Evolutionary conservation across 139 green algal species (phyloP).

Genomic region (Zygnema circumcarinatum): DNA sequence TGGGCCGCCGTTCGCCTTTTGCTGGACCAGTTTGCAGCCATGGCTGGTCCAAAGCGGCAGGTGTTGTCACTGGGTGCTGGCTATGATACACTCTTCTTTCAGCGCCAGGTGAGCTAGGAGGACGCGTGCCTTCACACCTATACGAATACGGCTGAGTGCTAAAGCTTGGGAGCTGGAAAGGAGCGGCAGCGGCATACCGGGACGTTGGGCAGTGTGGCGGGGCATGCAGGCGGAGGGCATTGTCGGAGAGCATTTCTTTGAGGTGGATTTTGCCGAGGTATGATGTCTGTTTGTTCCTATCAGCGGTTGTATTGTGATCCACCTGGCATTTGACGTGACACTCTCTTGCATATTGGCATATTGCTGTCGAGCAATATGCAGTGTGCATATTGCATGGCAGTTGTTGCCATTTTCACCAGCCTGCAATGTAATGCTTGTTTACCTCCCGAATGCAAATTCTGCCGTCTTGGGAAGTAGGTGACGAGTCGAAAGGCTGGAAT

Average conservation of each 20-base stretch:
- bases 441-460: too few relatives aligned
- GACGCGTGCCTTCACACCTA: neutral
- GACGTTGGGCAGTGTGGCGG: too few relatives aligned
- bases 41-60: slow-evolving; percentile 28
- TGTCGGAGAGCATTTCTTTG: slow-evolving; percentile 24
- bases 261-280: slow-evolving; percentile 61
- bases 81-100: slow-evolving; percentile 63
- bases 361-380: neutral
- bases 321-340: too few relatives aligned
- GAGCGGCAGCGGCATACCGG: too few relatives aligned
- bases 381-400: too few relatives aligned
- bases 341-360: too few relatives aligned
- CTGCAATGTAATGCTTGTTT: too few relatives aligned
- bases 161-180: too few relatives aligned
- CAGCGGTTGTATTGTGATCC: too few relatives aligned
- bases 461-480: neutral
- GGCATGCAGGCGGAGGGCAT: slow-evolving; percentile 40
- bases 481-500: slow-evolving; percentile 11
- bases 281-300: neutral
- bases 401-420: too few relatives aligned
- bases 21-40: slow-evolving; percentile 45
- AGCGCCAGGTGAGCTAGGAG: slow-evolving; percentile 29
- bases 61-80: slow-evolving; percentile 60
- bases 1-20: slow-evolving; percentile 58
- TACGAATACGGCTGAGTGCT: neutral